Evolutionary conservation across 441 rosid genomes (phyloP).

Genomic region (Capsella rubella): DNA sequence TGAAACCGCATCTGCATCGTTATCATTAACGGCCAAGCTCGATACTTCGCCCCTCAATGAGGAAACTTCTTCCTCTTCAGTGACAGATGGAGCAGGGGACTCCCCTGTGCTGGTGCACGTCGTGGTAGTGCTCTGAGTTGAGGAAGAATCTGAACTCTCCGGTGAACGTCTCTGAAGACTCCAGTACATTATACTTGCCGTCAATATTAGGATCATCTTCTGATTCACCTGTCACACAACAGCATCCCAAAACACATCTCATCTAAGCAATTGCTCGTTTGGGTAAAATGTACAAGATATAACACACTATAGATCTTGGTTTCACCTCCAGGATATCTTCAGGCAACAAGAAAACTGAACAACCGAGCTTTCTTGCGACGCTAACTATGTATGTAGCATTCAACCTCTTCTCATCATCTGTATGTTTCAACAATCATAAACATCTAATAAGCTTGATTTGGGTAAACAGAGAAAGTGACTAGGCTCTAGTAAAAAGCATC

Average conservation of each 20-base stretch:
- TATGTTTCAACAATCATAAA: conserved; percentile 15
- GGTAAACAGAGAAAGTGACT: conserved; percentile 4
- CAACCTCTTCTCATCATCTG: conserved; percentile 88
- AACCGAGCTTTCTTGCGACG: conserved; percentile 90
- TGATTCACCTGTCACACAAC: conserved; percentile 68
- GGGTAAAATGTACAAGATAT: background rate
- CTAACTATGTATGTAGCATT: conserved; percentile 90
- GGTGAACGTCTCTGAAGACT: conserved; percentile 56
- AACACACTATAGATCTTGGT: background rate
- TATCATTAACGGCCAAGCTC: conserved; percentile 49
- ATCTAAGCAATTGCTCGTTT: background rate
- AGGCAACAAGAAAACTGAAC: conserved; percentile 91
- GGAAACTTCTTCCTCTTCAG: conserved; percentile 73
- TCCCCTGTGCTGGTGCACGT: conserved; percentile 50
- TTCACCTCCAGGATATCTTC: conserved; percentile 80
- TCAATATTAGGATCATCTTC: conserved; percentile 71
- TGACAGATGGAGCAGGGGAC: conserved; percentile 72
- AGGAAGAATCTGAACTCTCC: conserved; percentile 51
- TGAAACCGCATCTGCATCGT: conserved; percentile 51
- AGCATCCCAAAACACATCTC: conserved; percentile 33
- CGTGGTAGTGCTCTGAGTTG: conserved; percentile 45
- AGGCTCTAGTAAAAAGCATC: background rate
- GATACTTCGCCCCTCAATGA: conserved; percentile 67
- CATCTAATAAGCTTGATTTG: conserved; percentile 4
- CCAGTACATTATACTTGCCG: conserved; percentile 80